phyloP scores from a whole-genome alignment of 2,329 filamentous ascomycete species.

The Fusarium nanum region DNA sequence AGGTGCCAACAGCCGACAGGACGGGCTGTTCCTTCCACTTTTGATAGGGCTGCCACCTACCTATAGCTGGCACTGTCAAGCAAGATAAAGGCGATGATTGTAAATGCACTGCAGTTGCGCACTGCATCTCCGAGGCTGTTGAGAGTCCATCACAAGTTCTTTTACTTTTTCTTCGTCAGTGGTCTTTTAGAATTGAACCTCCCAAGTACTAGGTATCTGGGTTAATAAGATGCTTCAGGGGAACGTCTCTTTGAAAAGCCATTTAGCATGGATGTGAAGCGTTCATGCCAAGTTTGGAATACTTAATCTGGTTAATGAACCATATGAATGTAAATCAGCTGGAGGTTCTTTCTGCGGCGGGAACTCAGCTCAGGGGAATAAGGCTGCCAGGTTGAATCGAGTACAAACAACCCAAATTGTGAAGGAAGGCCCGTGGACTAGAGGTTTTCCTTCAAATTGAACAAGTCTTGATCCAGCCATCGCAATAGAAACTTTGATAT shows the following conservation, averaged over 20 bases:
- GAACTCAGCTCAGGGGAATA: neutral
- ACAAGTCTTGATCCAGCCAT: neutral
- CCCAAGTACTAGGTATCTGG: neutral
- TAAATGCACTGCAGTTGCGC: neutral
- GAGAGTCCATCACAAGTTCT: neutral
- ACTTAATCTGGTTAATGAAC: neutral
- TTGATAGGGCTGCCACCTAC: neutral
- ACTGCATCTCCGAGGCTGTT: neutral
- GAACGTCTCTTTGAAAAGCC: neutral
- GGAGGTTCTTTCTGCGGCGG: slow-evolving; percentile 1
- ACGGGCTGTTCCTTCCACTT: slow-evolving; percentile 21
- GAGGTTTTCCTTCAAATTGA: neutral
- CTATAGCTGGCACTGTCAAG: slow-evolving; percentile 21
- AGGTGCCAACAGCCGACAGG: slow-evolving; percentile 34
- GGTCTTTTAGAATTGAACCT: neutral
- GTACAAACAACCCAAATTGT: neutral
- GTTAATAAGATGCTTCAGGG: neutral
- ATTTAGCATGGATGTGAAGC: neutral
- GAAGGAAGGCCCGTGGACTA: neutral
- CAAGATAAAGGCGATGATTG: neutral
- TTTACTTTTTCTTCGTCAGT: neutral
- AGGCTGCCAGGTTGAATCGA: neutral
- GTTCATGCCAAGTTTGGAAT: neutral
- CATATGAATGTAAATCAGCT: neutral
- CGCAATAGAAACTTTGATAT: neutral